These are phyloP conservation scores for Agaricus subrufescens DNA, from an alignment of 768 basidiomycete species.

Conservation along the genomic window DNA sequence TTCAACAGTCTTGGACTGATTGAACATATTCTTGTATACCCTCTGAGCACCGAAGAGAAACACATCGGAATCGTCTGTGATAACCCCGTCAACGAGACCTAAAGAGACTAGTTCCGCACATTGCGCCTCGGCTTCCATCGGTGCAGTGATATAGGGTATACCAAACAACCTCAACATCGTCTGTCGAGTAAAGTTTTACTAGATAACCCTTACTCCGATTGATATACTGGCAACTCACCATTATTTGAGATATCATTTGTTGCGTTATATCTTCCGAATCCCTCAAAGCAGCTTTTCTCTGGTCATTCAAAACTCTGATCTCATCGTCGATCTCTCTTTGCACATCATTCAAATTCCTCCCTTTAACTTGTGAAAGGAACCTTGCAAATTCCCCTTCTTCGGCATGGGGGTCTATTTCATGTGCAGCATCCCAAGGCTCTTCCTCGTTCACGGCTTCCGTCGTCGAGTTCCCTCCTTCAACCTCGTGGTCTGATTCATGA, in stretches of 20 bases:
- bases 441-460: conserved; percentile 15
- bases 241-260: conserved; percentile 88
- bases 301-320: conserved; percentile 73
- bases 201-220: not conserved
- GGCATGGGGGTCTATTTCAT: conserved; percentile 75
- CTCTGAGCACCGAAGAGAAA: conserved; percentile 94
- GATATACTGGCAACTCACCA: conserved; percentile 34
- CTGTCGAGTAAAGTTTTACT: conserved; percentile 31
- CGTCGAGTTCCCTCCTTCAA: not conserved
- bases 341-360: conserved; percentile 75
- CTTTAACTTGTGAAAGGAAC: conserved; percentile 89
- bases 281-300: conserved; percentile 84
- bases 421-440: conserved; percentile 71
- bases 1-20: conserved; percentile 98
- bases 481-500: conserved; percentile 1
- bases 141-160: conserved; percentile 97
- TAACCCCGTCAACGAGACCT: conserved; percentile 91
- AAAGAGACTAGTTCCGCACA: conserved; percentile 88
- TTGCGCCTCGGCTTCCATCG: conserved; percentile 99
- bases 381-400: conserved; percentile 90
- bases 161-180: conserved; percentile 90
- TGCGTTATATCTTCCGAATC: conserved; percentile 95
- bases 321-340: conserved; percentile 90
- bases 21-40: conserved; percentile 99
- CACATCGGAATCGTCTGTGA: conserved; percentile 98